Evolutionary conservation across 2,329 filamentous ascomycete species (phyloP), one percentile per base, ranked within the genome.

Genomic region (Penicillium occitanis): DNA sequence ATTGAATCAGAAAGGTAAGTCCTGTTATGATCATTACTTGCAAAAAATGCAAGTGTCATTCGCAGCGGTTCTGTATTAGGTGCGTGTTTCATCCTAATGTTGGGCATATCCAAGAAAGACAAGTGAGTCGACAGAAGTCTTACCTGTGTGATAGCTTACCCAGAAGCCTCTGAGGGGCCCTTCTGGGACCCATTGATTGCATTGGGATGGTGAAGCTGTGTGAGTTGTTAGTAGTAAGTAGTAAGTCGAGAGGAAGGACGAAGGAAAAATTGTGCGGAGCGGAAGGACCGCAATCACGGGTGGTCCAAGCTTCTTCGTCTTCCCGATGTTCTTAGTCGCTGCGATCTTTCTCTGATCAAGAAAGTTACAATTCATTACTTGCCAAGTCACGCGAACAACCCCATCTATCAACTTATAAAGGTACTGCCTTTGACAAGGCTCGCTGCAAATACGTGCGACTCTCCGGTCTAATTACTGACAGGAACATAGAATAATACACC

Each of bases 61-160:
- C 86, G 87, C 87, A 89, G 87, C 87, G 87, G 87, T 89, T 89
- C 87, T 88, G 80, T 75, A 77, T 75, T 67, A 68, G 73, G 72
- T 60, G 72, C 68, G 75, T 75, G 59, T 76, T 75, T 83, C 80
- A 82, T 83, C 81, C 80, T 78, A 62, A 69, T 33, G 48, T 37
- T 11, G 19, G 35, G 14, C n/a, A 37, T 35, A 28, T 25, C n/a
- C 51, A 57, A 13, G 40, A 14, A 37, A 67, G 33, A 22, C 50
- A 62, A 53, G 19, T 44, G 61, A 53, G 46, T 65, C 51, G 50
- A 28, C 57, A 66, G 35, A 30, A 50, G 1, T n/a, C 69, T 70
- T 59, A 82, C 81, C 76, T 78, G 53, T 67, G 66, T 22, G 68
- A 66, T 25, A 73, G 65, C 63, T 68, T 71, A 69, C 70, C 71